Conservation (phyloP, 106 monocot species). For the Chionographis japonica region DNA sequence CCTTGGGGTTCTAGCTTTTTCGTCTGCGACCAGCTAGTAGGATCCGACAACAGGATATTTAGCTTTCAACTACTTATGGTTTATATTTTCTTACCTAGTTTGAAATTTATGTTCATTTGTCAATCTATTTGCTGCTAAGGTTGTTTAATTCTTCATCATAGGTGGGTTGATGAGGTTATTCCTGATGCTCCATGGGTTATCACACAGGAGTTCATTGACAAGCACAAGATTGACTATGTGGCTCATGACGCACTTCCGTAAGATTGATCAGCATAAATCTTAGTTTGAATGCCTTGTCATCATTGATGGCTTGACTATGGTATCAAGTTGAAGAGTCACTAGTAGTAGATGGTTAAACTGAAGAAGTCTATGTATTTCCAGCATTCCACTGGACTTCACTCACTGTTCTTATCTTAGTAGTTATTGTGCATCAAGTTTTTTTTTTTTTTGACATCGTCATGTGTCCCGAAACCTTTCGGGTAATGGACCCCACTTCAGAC, state of each 20-base stretch:
- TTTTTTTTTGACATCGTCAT: no score
- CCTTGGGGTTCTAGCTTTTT: no score
- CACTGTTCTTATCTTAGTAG: not conserved
- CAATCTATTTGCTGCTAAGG: not conserved
- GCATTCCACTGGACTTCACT: not conserved
- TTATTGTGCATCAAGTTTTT: no score
- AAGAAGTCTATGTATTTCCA: not conserved
- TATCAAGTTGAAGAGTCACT: no score
- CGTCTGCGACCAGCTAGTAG: no score
- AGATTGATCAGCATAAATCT: slow-evolving; percentile 9
- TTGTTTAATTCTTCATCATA: slow-evolving; percentile 8
- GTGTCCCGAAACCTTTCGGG: no score
- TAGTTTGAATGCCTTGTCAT: not conserved
- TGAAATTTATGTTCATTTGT: not conserved
- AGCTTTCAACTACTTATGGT: no score
- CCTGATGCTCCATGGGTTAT: slow-evolving; percentile 87
- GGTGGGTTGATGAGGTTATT: slow-evolving; percentile 92
- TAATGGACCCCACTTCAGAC: no score
- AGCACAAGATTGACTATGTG: slow-evolving; percentile 75
- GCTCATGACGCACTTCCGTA: slow-evolving; percentile 82
- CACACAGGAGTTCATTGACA: slow-evolving; percentile 69
- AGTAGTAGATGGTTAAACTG: no score
- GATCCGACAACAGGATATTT: no score
- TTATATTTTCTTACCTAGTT: not conserved
- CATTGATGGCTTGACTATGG: not conserved